Conservation (phyloP, 805 yeast species). For the Metahyphopichia silvanorum region DNA sequence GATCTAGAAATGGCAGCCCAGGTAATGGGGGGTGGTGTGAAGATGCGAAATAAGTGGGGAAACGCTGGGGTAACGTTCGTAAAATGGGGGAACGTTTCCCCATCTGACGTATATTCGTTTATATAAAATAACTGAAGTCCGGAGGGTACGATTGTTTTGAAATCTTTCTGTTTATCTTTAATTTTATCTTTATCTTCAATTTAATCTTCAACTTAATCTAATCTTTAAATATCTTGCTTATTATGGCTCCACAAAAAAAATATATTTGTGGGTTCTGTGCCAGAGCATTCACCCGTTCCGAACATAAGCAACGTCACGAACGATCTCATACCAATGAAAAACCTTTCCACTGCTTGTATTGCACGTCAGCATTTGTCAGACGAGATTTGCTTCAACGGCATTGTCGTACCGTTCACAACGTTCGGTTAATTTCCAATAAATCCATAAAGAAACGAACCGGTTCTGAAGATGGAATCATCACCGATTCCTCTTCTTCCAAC, state of each 20-base stretch:
- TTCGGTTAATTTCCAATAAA: slow-evolving; percentile 10
- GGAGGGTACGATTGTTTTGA: too few species aligned
- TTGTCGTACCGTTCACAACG: slow-evolving; percentile 69
- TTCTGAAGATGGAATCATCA: not conserved
- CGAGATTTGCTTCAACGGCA: slow-evolving; percentile 76
- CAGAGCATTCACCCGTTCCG: slow-evolving; percentile 74
- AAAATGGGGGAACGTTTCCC: too few species aligned
- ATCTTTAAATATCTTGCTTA: too few species aligned
- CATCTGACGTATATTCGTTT: too few species aligned
- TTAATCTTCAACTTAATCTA: too few species aligned
- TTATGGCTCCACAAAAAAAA: slow-evolving; percentile 51
- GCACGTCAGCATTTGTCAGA: slow-evolving; percentile 72
- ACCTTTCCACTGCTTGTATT: slow-evolving; percentile 71
- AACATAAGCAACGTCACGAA: slow-evolving; percentile 76
- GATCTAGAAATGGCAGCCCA: too few species aligned
- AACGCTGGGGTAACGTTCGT: too few species aligned
- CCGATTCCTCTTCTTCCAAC: not conserved
- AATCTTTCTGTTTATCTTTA: too few species aligned
- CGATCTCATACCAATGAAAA: slow-evolving; percentile 77
- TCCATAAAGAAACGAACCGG: slow-evolving; percentile 6
- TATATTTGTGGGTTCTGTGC: slow-evolving; percentile 80
- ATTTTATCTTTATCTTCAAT: too few species aligned
- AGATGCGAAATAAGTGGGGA: too few species aligned
- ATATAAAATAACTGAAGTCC: too few species aligned
- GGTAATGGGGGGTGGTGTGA: too few species aligned